Base-by-base conservation (phyloP, 768 basidiomycete species). In the Exsudoporus frostii region DNA sequence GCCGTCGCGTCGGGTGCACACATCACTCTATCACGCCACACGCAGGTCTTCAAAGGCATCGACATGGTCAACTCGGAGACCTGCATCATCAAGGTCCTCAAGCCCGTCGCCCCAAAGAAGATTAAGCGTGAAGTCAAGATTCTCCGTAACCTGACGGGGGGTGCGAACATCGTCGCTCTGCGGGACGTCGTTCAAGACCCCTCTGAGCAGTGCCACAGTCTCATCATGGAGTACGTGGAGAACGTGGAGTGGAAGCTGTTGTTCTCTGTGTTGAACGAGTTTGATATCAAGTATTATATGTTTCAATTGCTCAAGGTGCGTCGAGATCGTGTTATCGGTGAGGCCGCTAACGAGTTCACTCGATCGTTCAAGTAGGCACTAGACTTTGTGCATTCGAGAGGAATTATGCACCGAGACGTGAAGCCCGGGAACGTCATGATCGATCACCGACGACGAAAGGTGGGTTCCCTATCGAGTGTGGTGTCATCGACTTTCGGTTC, bases 61-160 rank as follows among this genome's bases (percentile, higher is more conserved):
- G 79, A 86, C 65, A 76, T 77, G 64, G 75, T 74, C 56, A 80
- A 76, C 58, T 71, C 72, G 32, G 79, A 80, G 54, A 76, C 73
- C 51, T 82, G 81, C 61, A 73, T 85, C 58, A 79, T 88, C 72
- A 88, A 88, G 65, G 85, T 88, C 5, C 73, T 88, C 59, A 88
- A 88, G 62, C 86, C 86, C 22, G 85, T 88, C 38, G 84, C 71
- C 36, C 52, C 62, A 75, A 68, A 79, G 77, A 88, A 88, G 74
- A 82, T 87, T 66, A 85, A 85, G 71, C 76, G 86, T 29, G 86
- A 88, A 68, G 83, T 88, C 70, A 87, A 88, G 73, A 82, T 88
- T 53, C 70, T 88, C 45, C 79, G 81, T 54, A 86, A 86, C 66
- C 65, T 88, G 25, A 78, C 82, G 8, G 86, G 86, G 8, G 86